Conservation (phyloP, 257 asterid genomes). For the Ajuga chamaepitys region DNA sequence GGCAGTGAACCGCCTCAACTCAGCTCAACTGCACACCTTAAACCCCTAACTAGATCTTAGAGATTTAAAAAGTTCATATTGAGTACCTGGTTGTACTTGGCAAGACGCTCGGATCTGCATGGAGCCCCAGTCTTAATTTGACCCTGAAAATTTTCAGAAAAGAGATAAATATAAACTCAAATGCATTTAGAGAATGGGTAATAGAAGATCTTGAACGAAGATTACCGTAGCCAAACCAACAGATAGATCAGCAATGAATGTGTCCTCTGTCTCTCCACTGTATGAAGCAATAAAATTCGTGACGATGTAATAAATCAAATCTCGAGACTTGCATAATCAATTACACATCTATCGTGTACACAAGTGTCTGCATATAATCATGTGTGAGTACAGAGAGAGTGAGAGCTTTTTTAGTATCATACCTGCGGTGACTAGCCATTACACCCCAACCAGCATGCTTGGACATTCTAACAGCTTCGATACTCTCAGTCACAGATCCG, state of each 20-base stretch:
- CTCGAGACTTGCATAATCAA: background rate
- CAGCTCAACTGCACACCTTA: background rate
- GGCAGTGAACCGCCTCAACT: background rate
- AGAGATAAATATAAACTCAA: background rate
- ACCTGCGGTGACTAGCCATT: conserved; percentile 98
- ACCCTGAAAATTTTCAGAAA: conserved; percentile 44
- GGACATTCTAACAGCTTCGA: conserved; percentile 92
- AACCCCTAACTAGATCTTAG: background rate
- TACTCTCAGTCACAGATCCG: conserved; percentile 94
- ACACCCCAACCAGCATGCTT: conserved; percentile 98
- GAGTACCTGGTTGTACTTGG: conserved; percentile 91
- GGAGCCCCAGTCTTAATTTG: conserved; percentile 98
- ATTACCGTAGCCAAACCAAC: conserved; percentile 92
- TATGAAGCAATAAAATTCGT: conserved; percentile 12
- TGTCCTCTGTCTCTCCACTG: conserved; percentile 98
- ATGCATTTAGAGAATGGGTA: background rate
- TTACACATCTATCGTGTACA: background rate
- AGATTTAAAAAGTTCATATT: background rate
- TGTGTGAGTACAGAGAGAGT: too few relatives aligned
- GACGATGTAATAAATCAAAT: background rate
- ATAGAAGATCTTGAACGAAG: background rate
- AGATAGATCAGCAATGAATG: conserved; percentile 96
- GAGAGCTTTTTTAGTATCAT: background rate
- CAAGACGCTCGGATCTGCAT: conserved; percentile 96
- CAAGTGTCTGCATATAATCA: too few relatives aligned